These are phyloP conservation scores for Penicillium salamii DNA, from an alignment of 495 filamentous ascomycete genomes.

Conservation along the genomic window DNA sequence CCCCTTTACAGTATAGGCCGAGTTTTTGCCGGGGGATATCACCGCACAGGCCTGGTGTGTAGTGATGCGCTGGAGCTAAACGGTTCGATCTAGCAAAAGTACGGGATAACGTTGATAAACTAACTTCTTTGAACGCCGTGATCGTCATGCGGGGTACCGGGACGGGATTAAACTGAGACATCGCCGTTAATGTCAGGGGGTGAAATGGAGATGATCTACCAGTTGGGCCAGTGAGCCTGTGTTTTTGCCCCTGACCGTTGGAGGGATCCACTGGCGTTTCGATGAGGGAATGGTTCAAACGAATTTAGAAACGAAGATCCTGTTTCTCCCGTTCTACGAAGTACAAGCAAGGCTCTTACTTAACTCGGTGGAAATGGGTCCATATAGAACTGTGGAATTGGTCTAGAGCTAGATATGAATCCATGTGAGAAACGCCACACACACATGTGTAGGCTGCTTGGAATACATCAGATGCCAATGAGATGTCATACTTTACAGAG, in stretches of 20 bases:
- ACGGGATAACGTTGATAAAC: not conserved
- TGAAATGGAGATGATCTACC: not conserved
- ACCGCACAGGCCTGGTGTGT: too few species aligned
- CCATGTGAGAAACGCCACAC: not conserved
- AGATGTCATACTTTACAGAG: slow-evolving; percentile 11
- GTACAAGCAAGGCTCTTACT: too few species aligned
- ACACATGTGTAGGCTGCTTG: too few species aligned
- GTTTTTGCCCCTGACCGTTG: not conserved
- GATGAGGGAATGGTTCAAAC: too few species aligned
- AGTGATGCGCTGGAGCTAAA: too few species aligned
- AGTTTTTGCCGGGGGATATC: not conserved
- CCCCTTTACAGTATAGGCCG: not conserved
- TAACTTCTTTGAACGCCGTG: not conserved
- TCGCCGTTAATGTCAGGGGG: not conserved
- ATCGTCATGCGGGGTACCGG: slow-evolving; percentile 4
- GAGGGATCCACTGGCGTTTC: not conserved
- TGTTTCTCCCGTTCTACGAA: too few species aligned
- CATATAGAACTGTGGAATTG: not conserved
- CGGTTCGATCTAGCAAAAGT: not conserved
- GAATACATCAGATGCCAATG: not conserved
- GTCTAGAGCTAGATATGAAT: not conserved
- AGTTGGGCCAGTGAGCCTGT: too few species aligned
- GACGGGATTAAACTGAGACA: not conserved
- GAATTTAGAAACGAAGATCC: too few species aligned
- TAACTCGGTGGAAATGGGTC: too few species aligned